A percentile compares a stretch with the other conserved stretches of the same genome.
These are phyloP conservation scores for Curvularia sp. DNA, from an alignment of 2,329 filamentous ascomycete species.

Conservation along the genomic window DNA sequence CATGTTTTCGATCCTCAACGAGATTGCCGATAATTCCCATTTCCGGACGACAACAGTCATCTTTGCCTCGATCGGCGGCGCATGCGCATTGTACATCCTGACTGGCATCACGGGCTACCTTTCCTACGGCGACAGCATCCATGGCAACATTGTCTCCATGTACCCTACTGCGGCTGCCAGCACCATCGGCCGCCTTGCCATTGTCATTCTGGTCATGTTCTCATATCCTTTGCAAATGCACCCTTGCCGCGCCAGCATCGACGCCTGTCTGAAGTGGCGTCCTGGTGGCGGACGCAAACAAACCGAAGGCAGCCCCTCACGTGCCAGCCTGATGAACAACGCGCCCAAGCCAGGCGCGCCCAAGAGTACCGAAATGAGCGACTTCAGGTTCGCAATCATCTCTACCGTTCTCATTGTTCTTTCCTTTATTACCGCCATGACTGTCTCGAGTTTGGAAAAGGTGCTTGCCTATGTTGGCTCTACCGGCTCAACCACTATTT, in stretches of 20 bases:
- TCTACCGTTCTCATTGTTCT: slow-evolving; percentile 85
- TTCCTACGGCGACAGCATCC: slow-evolving; percentile 88
- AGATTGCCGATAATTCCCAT: slow-evolving; percentile 85
- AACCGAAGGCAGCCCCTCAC: slow-evolving; percentile 51
- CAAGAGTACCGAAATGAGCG: slow-evolving; percentile 70
- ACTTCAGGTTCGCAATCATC: slow-evolving; percentile 85
- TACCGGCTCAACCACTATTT: slow-evolving; percentile 93
- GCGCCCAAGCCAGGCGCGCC: slow-evolving; percentile 24
- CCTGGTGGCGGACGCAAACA: slow-evolving; percentile 56
- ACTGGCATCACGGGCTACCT: slow-evolving; percentile 96
- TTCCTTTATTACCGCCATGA: slow-evolving; percentile 88
- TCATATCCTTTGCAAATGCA: slow-evolving; percentile 96
- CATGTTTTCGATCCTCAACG: slow-evolving; percentile 99
- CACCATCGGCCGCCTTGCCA: slow-evolving; percentile 92
- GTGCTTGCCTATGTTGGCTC: slow-evolving; percentile 95
- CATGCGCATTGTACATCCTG: slow-evolving; percentile 85
- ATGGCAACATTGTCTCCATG: slow-evolving; percentile 88
- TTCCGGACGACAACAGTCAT: slow-evolving; percentile 81
- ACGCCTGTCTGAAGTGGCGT: slow-evolving; percentile 93
- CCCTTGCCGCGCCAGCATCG: slow-evolving; percentile 91
- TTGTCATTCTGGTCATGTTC: slow-evolving; percentile 95
- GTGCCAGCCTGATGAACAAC: slow-evolving; percentile 56
- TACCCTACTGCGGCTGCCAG: slow-evolving; percentile 75
- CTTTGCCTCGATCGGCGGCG: slow-evolving; percentile 81
- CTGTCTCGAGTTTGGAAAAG: slow-evolving; percentile 85